Percentiles rank a stretch among this genome's conserved stretches.
Conservation (phyloP, 169 alveolate genomes). For the Amoebophrya sp. region DNA sequence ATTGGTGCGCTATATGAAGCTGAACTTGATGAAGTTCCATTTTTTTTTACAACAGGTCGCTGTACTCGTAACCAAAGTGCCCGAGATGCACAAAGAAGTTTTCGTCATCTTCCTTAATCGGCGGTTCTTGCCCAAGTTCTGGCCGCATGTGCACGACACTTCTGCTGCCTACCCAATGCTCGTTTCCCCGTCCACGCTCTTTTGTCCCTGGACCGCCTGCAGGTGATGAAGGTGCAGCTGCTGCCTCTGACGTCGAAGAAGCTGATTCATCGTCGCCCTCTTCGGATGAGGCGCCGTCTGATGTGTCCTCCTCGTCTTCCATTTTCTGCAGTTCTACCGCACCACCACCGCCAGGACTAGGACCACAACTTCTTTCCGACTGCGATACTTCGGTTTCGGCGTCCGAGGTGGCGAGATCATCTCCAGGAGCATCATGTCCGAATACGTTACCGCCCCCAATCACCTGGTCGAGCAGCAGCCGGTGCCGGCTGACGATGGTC, state of each 20-base stretch:
- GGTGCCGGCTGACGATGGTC: background rate
- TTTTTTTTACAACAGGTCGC: background rate
- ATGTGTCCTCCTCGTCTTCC: background rate
- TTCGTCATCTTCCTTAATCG: background rate
- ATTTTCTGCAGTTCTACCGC: background rate
- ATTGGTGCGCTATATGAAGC: too few relatives aligned
- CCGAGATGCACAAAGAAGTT: background rate
- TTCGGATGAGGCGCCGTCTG: background rate
- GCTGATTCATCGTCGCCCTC: background rate
- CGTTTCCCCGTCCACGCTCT: too few relatives aligned
- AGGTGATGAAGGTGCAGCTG: too few relatives aligned
- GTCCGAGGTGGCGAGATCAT: too few relatives aligned
- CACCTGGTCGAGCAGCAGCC: constrained; percentile 7
- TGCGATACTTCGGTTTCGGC: too few relatives aligned
- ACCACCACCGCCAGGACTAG: too few relatives aligned
- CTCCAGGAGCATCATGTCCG: too few relatives aligned
- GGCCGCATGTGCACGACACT: background rate
- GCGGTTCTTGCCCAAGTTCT: background rate
- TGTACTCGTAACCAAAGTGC: background rate
- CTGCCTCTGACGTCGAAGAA: too few relatives aligned
- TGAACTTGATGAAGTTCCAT: too few relatives aligned
- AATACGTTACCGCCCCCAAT: background rate
- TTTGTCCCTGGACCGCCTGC: too few relatives aligned
- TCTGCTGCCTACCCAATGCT: too few relatives aligned
- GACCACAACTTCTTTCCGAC: too few relatives aligned